phyloP scores from a whole-genome alignment of 257 asterid species.

The Echium plantagineum region DNA sequence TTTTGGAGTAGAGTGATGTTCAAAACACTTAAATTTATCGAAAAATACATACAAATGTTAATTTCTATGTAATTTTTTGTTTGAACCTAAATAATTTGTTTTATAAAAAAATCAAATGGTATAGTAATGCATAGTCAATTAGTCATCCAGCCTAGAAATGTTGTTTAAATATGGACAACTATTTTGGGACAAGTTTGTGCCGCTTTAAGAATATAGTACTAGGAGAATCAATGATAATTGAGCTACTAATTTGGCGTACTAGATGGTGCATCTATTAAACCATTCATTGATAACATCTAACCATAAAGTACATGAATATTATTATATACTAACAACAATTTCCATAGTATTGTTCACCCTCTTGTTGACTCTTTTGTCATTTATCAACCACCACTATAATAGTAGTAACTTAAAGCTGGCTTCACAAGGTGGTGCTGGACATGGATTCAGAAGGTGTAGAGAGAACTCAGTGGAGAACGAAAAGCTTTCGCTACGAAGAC shows the following conservation, averaged over 20 bases:
- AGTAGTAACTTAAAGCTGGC: neutral
- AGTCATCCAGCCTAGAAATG: no score
- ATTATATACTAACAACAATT: neutral
- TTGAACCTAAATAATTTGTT: no score
- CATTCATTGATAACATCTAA: neutral
- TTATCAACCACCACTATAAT: neutral
- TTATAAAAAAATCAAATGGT: no score
- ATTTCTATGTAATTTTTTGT: no score
- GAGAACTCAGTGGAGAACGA: conserved; percentile 32
- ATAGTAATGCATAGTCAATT: no score
- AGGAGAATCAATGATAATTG: neutral
- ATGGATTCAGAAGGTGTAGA: neutral
- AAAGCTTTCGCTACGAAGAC: conserved; percentile 58
- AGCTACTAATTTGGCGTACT: neutral
- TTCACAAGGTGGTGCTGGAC: neutral
- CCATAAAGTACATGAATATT: neutral
- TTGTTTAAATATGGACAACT: neutral
- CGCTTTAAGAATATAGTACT: neutral
- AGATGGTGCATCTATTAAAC: neutral
- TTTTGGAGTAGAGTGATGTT: no score
- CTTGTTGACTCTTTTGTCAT: neutral
- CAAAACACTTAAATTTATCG: no score
- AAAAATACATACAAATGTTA: no score
- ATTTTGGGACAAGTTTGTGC: neutral
- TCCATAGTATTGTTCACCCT: neutral